A percentile compares a stretch with the other conserved stretches of the same genome.
These are phyloP conservation scores for Rhamnella rubrinervis DNA, from an alignment of 331 rosid species.

Conservation along the genomic window DNA sequence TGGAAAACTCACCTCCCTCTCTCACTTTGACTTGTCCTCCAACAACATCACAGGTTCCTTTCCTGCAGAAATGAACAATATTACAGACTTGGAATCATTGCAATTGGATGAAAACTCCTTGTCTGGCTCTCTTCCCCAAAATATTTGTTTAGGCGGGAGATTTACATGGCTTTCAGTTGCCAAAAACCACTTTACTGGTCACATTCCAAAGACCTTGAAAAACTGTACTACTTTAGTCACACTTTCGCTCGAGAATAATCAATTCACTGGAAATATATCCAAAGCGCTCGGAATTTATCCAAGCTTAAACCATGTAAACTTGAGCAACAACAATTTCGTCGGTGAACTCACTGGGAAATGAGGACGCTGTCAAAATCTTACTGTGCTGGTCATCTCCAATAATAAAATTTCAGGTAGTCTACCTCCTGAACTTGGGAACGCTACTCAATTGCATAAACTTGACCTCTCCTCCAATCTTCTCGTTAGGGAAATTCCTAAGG, in stretches of 20 bases:
- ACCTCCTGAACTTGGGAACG: slow-evolving; percentile 30
- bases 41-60: too few relatives aligned
- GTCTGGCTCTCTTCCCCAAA: too few relatives aligned
- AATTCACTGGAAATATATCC: background rate
- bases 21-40: too few relatives aligned
- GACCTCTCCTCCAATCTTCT: slow-evolving; percentile 37
- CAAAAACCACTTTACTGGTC: too few relatives aligned
- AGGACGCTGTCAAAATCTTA: slow-evolving; percentile 23
- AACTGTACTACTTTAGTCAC: background rate
- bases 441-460: slow-evolving; percentile 20
- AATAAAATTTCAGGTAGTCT: slow-evolving; percentile 47
- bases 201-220: slow-evolving; percentile 12
- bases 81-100: too few relatives aligned
- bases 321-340: slow-evolving; percentile 1
- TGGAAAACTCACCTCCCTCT: too few relatives aligned
- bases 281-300: background rate
- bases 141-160: too few relatives aligned
- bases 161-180: too few relatives aligned
- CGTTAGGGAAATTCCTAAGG: slow-evolving; percentile 37
- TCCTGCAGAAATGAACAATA: too few relatives aligned
- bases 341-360: slow-evolving; percentile 6
- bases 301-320: background rate
- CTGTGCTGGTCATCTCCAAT: slow-evolving; percentile 33
- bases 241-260: background rate
- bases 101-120: too few relatives aligned